phyloP scores from a whole-genome alignment of 2,329 filamentous ascomycete genomes.

The Dactylellina cionopaga region DNA sequence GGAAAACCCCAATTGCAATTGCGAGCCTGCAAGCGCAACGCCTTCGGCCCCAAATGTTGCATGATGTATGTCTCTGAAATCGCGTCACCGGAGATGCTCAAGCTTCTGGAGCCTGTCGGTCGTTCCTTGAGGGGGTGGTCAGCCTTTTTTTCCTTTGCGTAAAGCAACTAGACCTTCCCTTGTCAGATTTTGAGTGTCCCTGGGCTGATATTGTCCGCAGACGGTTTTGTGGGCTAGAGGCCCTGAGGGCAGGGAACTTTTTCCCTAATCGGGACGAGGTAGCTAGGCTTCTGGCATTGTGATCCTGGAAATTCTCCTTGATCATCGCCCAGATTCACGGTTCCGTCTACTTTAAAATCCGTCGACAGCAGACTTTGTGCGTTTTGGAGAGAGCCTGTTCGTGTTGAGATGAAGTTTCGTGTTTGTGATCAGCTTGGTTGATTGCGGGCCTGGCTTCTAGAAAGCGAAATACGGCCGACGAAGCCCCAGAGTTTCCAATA shows the following conservation, averaged over 20 bases:
- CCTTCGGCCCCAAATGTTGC: constrained; percentile 43
- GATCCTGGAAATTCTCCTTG: constrained; percentile 41
- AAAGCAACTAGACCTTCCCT: constrained; percentile 44
- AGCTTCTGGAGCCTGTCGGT: constrained; percentile 30
- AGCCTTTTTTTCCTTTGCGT: constrained; percentile 43
- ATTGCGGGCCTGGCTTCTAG: not conserved
- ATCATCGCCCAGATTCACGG: constrained; percentile 17
- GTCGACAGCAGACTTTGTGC: constrained; percentile 19
- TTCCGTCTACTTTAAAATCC: constrained; percentile 17
- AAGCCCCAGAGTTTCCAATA: not conserved
- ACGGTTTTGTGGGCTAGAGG: not conserved
- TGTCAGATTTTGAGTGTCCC: constrained; percentile 22
- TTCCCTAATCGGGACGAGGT: constrained; percentile 24
- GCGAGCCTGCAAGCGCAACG: constrained; percentile 19
- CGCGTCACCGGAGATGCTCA: constrained; percentile 47
- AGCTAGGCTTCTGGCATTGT: constrained; percentile 41
- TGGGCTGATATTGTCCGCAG: constrained; percentile 7
- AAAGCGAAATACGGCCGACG: not conserved
- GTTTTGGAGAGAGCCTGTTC: constrained; percentile 3
- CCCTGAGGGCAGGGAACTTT: constrained; percentile 24
- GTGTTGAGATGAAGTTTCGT: not conserved
- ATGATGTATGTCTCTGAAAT: constrained; percentile 49
- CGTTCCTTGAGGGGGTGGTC: constrained; percentile 30
- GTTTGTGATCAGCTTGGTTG: not conserved
- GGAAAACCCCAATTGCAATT: not conserved